Percentiles rank a stretch among this genome's conserved stretches.
These are phyloP conservation scores for Tylopilus subfusipes DNA, from an alignment of 768 basidiomycete species.

Conservation along the genomic window DNA sequence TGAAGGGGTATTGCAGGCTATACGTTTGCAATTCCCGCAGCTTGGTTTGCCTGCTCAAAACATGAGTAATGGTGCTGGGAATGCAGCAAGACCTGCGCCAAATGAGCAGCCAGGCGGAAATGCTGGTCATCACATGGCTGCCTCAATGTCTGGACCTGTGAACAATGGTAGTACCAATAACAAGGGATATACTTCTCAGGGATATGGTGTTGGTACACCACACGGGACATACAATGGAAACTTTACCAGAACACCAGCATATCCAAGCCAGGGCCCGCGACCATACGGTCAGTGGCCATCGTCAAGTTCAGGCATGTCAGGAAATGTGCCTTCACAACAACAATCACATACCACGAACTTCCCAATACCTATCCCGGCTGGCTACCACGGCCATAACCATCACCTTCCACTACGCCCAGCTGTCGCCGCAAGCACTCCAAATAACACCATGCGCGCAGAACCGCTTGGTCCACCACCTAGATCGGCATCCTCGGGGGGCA, in stretches of 20 bases:
- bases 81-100: neutral
- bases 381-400: constrained; percentile 10
- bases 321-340: constrained; percentile 1
- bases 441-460: constrained; percentile 16
- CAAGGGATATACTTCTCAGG: neutral
- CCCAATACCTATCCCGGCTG: neutral
- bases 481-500: constrained; percentile 17
- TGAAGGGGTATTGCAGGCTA: constrained; percentile 13
- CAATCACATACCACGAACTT: neutral
- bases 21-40: constrained; percentile 18
- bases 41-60: neutral
- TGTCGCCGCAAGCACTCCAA: neutral
- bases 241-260: neutral
- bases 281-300: neutral
- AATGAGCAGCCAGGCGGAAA: neutral
- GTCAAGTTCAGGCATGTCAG: constrained; percentile 1
- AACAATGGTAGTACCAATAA: neutral
- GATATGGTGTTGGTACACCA: constrained; percentile 7
- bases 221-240: constrained; percentile 3
- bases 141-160: neutral
- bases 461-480: constrained; percentile 14
- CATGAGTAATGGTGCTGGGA: neutral
- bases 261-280: constrained; percentile 2
- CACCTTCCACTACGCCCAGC: constrained; percentile 21
- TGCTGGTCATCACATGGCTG: neutral